Percentiles rank a stretch among this genome's conserved stretches.
phyloP scores from a whole-genome alignment of 768 basidiomycete species.

The Hygrocybe punicea region DNA sequence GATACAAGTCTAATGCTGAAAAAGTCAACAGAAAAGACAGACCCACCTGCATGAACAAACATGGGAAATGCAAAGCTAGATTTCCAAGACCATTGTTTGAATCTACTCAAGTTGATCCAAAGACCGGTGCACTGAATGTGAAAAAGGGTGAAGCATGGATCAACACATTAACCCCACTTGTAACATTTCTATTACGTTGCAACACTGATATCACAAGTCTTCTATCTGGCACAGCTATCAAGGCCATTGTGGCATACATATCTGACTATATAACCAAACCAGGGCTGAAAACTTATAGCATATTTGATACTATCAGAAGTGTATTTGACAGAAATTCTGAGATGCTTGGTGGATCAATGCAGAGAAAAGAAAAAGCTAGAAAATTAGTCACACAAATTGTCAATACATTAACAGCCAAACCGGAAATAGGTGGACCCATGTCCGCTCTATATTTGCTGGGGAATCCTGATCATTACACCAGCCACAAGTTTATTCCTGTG shows the following conservation, averaged over 20 bases:
- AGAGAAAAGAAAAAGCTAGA: constrained; percentile 1
- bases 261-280: constrained; percentile 24
- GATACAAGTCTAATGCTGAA: background rate
- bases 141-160: constrained; percentile 24
- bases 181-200: constrained; percentile 8
- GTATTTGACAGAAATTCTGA: background rate
- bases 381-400: constrained; percentile 16
- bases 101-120: no score
- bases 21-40: no score
- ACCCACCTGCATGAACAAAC: no score
- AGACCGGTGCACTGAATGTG: no score
- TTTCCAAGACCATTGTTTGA: no score
- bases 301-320: constrained; percentile 21
- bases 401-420: constrained; percentile 26
- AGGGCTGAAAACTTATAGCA: constrained; percentile 20
- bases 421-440: constrained; percentile 32
- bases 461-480: constrained; percentile 33
- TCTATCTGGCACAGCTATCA: constrained; percentile 26
- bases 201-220: constrained; percentile 19
- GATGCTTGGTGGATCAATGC: background rate
- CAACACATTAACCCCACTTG: constrained; percentile 21
- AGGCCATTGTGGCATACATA: constrained; percentile 24
- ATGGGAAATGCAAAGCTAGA: no score
- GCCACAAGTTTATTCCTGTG: constrained; percentile 24
- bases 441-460: constrained; percentile 24